Conservation (phyloP, 2,329 filamentous ascomycete species). For the Microascus cirrosus region DNA sequence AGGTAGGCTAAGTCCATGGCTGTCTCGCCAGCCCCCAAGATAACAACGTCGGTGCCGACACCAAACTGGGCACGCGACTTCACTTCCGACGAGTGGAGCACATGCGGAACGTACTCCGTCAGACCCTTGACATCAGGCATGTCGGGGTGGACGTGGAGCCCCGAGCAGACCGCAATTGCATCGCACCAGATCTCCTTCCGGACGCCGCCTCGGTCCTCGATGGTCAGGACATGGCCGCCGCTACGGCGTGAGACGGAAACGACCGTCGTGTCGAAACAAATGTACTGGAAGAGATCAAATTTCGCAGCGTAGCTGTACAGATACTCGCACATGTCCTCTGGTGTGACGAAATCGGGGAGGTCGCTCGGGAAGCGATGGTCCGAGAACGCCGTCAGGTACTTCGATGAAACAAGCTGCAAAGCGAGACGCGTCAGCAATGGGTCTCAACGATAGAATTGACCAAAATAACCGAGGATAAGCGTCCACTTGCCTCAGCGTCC, state of each 20-base stretch:
- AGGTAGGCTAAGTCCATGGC: slow-evolving; percentile 32
- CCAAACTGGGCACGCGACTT: slow-evolving; percentile 30
- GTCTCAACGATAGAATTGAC: background rate
- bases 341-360: slow-evolving; percentile 31
- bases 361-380: slow-evolving; percentile 30
- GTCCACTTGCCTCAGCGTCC: slow-evolving; percentile 26
- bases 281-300: slow-evolving; percentile 24
- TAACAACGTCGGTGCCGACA: slow-evolving; percentile 23
- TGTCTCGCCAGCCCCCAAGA: slow-evolving; percentile 33
- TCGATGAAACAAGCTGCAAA: slow-evolving; percentile 31
- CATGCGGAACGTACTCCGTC: slow-evolving; percentile 20
- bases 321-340: slow-evolving; percentile 27
- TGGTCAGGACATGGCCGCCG: background rate
- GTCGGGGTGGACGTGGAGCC: slow-evolving; percentile 27
- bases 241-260: slow-evolving; percentile 11
- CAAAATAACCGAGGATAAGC: background rate
- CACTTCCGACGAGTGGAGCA: slow-evolving; percentile 30
- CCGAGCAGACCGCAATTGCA: slow-evolving; percentile 32
- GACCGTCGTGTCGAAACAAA: slow-evolving; percentile 22
- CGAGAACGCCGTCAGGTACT: slow-evolving; percentile 37
- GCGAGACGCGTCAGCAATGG: background rate
- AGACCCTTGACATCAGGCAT: slow-evolving; percentile 24
- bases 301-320: slow-evolving; percentile 25
- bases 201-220: slow-evolving; percentile 3
- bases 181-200: slow-evolving; percentile 23